Evolutionary conservation across 192 early-diverging fungal species (phyloP).

Genomic region (Endogone sp.): DNA sequence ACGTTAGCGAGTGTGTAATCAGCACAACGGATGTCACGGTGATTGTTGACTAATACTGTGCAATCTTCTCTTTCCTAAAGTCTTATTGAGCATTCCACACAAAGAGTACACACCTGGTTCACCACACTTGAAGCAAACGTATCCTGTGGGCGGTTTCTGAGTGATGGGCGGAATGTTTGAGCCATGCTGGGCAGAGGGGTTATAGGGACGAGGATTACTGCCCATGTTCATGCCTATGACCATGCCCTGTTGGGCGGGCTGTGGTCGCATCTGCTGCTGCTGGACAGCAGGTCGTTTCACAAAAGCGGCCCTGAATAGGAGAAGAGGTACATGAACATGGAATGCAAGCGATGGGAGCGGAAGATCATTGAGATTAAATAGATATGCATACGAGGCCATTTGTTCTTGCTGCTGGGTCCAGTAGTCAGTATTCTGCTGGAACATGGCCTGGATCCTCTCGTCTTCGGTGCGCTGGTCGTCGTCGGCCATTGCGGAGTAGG

Average conservation of each 20-base stretch:
- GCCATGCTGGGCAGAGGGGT: background rate
- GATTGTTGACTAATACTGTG: background rate
- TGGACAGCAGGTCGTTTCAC: background rate
- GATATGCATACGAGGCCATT: slow-evolving; percentile 67
- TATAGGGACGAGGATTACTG: background rate
- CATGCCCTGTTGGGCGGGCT: slow-evolving; percentile 8
- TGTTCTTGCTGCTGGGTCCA: slow-evolving; percentile 71
- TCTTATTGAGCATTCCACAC: background rate
- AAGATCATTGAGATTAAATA: slow-evolving; percentile 3
- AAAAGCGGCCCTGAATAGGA: background rate
- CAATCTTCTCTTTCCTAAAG: background rate
- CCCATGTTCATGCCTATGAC: background rate
- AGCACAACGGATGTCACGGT: background rate
- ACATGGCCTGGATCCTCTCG: slow-evolving; percentile 73
- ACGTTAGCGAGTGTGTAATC: background rate
- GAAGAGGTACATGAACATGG: background rate
- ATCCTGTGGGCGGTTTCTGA: slow-evolving; percentile 54
- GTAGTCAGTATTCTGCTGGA: slow-evolving; percentile 68
- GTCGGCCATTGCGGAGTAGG: slow-evolving; percentile 16
- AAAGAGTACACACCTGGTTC: slow-evolving; percentile 20
- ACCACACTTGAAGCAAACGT: slow-evolving; percentile 26
- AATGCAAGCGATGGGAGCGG: too few species aligned
- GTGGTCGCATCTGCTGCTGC: slow-evolving; percentile 25
- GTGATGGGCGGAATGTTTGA: slow-evolving; percentile 54
- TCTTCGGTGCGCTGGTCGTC: slow-evolving; percentile 52